Evolutionary conservation across 2,329 filamentous ascomycete genomes (phyloP).

Genomic region (Apiospora malaysiana): DNA sequence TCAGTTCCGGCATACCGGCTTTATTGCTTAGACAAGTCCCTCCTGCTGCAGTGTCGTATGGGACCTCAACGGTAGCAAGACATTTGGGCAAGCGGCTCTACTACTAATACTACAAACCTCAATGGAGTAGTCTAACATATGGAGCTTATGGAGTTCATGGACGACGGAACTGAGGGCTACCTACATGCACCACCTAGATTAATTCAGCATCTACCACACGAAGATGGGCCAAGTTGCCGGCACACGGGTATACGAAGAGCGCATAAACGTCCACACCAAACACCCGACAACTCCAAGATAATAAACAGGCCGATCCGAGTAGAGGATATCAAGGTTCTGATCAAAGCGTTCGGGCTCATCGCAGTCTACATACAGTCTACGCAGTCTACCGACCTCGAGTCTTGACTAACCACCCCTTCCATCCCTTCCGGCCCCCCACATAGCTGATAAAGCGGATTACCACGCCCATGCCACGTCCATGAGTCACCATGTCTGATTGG

Average conservation of each 20-base stretch:
- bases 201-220: not conserved
- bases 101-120: too few relatives aligned
- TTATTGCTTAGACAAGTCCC: too few relatives aligned
- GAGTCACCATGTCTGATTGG: conserved; percentile 16
- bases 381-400: not conserved
- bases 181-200: not conserved
- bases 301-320: not conserved
- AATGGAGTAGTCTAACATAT: too few relatives aligned
- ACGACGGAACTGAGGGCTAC: not conserved
- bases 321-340: not conserved
- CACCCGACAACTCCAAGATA: not conserved
- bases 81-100: too few relatives aligned
- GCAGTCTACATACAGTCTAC: conserved; percentile 4
- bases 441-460: conserved; percentile 13
- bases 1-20: too few relatives aligned
- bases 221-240: not conserved
- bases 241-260: not conserved
- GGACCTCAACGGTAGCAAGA: too few relatives aligned
- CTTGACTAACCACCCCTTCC: conserved; percentile 3
- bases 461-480: conserved; percentile 13
- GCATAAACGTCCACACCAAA: not conserved
- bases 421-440: too few relatives aligned
- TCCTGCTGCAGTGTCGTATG: too few relatives aligned
- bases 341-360: not conserved
- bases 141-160: not conserved